Conservation (phyloP, 257 asterid genomes). For the Lycium barbarum region DNA sequence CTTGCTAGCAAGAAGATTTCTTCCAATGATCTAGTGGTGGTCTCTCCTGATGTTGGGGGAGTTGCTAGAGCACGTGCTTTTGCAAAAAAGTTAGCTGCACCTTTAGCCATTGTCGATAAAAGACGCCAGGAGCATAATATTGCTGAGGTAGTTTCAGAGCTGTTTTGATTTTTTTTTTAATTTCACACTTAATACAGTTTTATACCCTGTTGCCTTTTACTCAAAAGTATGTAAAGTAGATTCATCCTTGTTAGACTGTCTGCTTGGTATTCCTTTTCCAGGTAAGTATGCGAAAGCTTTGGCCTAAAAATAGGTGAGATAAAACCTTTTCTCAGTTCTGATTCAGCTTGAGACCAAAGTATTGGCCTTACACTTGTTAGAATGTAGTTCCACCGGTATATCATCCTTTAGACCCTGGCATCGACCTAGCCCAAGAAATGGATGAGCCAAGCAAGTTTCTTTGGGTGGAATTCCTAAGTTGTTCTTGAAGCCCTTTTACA, state of each 20-base stretch:
- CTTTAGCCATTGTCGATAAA: conserved; percentile 90
- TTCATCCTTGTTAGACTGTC: neutral
- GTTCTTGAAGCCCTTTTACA: conserved; percentile 1
- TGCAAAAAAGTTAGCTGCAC: conserved; percentile 90
- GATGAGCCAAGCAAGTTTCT: neutral
- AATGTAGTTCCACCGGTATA: neutral
- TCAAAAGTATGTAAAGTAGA: neutral
- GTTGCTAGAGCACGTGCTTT: conserved; percentile 96
- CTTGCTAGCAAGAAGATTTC: conserved; percentile 88
- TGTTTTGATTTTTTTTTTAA: neutral
- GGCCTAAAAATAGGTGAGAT: neutral
- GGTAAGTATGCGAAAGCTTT: neutral
- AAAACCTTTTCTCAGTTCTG: neutral
- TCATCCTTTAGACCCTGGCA: neutral
- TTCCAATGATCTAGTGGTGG: conserved; percentile 84
- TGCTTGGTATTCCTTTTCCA: neutral
- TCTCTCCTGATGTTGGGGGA: conserved; percentile 97
- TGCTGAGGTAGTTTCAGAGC: conserved; percentile 67
- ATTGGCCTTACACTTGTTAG: neutral
- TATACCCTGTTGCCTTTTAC: neutral
- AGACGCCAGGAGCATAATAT: conserved; percentile 83
- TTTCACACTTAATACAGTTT: neutral
- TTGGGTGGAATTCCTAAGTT: neutral
- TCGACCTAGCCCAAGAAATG: neutral
- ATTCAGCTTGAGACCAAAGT: neutral